Conservation (phyloP, 768 basidiomycete species). For the Termitomyces heimii region DNA sequence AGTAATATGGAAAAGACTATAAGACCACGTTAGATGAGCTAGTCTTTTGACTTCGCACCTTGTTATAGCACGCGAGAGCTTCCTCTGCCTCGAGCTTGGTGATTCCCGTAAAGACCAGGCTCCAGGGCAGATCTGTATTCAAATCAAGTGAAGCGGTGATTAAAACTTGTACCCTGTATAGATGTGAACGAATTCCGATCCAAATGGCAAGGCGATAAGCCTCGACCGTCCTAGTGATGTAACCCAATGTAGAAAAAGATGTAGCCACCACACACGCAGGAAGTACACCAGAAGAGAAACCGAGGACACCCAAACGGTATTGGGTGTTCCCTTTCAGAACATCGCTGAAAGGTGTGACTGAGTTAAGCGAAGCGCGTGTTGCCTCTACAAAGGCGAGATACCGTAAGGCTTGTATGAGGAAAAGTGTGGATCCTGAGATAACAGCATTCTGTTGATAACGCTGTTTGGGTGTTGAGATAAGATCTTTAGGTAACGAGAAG, state of each 20-base stretch:
- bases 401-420: conserved; percentile 46
- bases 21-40: conserved; percentile 2
- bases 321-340: conserved; percentile 28
- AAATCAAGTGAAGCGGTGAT: conserved; percentile 20
- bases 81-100: conserved; percentile 25
- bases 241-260: conserved; percentile 32
- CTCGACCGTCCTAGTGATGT: conserved; percentile 38
- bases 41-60: conserved; percentile 10
- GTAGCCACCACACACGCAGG: conserved; percentile 48
- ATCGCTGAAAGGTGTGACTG: conserved; percentile 21
- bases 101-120: conserved; percentile 18
- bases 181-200: conserved; percentile 40
- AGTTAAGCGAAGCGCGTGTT: conserved; percentile 9
- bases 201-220: conserved; percentile 46
- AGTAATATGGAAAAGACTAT: no score
- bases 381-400: conserved; percentile 37
- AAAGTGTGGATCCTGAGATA: conserved; percentile 40
- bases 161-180: conserved; percentile 20
- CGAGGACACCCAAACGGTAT: conserved; percentile 34
- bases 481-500: conserved; percentile 31
- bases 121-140: conserved; percentile 17
- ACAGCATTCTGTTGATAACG: conserved; percentile 40
- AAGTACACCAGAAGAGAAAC: conserved; percentile 54
- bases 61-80: conserved; percentile 13
- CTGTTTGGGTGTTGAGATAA: conserved; percentile 30